Conservation (phyloP, 2,329 filamentous ascomycete genomes). For the Falciphora oryzae region DNA sequence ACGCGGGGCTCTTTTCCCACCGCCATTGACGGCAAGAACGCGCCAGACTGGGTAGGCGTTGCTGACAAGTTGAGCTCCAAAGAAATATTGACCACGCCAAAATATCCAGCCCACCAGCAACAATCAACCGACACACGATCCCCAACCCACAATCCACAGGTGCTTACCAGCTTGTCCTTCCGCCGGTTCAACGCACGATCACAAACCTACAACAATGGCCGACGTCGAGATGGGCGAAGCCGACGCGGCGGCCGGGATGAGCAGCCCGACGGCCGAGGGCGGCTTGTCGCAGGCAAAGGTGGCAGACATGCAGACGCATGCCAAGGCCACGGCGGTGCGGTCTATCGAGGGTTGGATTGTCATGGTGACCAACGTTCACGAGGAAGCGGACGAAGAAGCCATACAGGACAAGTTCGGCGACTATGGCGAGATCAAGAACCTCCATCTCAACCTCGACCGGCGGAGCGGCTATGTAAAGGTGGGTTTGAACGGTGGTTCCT, state of each 20-base stretch:
- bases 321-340: conserved; percentile 72
- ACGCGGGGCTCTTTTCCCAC: background rate
- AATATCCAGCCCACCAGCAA: too few species aligned
- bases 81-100: too few species aligned
- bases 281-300: conserved; percentile 34
- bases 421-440: conserved; percentile 80
- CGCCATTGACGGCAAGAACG: too few species aligned
- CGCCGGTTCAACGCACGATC: too few species aligned
- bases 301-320: conserved; percentile 64
- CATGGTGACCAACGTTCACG: conserved; percentile 80
- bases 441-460: conserved; percentile 77
- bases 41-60: too few species aligned
- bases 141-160: too few species aligned
- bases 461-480: conserved; percentile 86
- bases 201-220: conserved; percentile 14
- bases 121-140: too few species aligned
- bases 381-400: conserved; percentile 80
- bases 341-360: conserved; percentile 89
- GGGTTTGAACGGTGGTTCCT: conserved; percentile 15
- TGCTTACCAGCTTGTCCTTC: too few species aligned
- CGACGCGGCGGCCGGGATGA: conserved; percentile 5
- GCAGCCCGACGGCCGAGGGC: background rate
- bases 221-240: conserved; percentile 33
- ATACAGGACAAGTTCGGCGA: conserved; percentile 77
- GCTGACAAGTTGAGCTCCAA: too few species aligned